Conservation (phyloP, 305 asterid genomes). For the Fraxinus nigra region DNA sequence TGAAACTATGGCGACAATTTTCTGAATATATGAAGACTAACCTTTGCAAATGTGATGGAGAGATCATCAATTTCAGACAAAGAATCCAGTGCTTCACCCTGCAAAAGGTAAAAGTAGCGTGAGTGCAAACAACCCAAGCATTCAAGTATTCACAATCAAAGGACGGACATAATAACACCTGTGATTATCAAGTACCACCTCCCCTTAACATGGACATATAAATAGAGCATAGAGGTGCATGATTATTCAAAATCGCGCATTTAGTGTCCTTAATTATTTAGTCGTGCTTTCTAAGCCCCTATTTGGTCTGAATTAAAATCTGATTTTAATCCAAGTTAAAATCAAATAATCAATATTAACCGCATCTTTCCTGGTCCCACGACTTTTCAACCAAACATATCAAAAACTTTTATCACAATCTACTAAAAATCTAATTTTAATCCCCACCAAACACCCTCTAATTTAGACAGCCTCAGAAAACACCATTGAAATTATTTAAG, state of each 20-base stretch:
- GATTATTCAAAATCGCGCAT: neutral
- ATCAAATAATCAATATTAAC: too few species aligned
- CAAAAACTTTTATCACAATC: too few species aligned
- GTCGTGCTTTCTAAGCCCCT: neutral
- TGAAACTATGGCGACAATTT: neutral
- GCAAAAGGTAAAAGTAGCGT: slow-evolving; percentile 19
- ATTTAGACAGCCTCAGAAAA: neutral
- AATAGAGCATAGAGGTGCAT: neutral
- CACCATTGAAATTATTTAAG: neutral
- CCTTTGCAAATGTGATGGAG: slow-evolving; percentile 76
- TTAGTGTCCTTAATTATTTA: neutral
- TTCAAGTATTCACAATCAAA: neutral
- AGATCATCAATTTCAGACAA: slow-evolving; percentile 71
- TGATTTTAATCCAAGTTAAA: too few species aligned
- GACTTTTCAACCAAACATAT: too few species aligned
- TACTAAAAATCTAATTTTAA: too few species aligned
- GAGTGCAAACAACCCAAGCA: slow-evolving; percentile 1
- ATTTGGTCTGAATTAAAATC: too few species aligned
- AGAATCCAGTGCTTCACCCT: slow-evolving; percentile 64
- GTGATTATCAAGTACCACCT: neutral
- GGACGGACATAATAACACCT: neutral
- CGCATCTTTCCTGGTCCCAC: too few species aligned
- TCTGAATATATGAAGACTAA: slow-evolving; percentile 26
- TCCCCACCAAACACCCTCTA: too few species aligned
- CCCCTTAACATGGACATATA: neutral